These are phyloP conservation scores for Nicotiana undulata DNA, from an alignment of 257 asterid species.

Conservation along the genomic window DNA sequence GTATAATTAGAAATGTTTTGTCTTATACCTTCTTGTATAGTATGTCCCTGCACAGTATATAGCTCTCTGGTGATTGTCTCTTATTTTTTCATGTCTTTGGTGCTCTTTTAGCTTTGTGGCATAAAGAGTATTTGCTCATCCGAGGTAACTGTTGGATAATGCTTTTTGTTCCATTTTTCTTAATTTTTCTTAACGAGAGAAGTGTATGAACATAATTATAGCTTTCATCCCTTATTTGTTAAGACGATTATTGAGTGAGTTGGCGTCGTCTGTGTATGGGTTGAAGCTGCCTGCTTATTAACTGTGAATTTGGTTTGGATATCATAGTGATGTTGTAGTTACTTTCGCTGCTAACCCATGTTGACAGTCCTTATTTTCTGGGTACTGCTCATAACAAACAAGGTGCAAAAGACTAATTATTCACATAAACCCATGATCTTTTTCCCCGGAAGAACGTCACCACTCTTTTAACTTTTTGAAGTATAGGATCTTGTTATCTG, in stretches of 20 bases:
- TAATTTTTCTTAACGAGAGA: neutral
- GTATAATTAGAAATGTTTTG: neutral
- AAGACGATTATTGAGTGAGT: neutral
- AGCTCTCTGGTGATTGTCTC: neutral
- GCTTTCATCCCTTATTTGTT: neutral
- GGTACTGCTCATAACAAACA: neutral
- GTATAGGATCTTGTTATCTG: neutral
- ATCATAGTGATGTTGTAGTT: neutral
- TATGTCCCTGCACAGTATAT: neutral
- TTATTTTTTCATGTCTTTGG: neutral
- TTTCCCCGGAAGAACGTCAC: neutral
- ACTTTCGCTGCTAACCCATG: neutral
- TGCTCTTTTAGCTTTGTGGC: neutral
- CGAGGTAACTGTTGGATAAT: neutral
- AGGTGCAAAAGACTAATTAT: neutral
- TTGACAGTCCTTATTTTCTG: neutral
- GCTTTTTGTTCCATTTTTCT: too few species aligned
- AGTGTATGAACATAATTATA: neutral
- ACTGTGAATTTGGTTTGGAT: neutral
- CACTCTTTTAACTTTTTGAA: neutral
- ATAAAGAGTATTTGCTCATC: neutral
- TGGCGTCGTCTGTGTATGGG: neutral
- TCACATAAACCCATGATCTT: neutral
- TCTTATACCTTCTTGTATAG: neutral
- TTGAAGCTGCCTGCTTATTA: neutral